A percentile compares a stretch with the other conserved stretches of the same genome.
Conservation (phyloP, 768 basidiomycete genomes). For the Psilocybe sp. region DNA sequence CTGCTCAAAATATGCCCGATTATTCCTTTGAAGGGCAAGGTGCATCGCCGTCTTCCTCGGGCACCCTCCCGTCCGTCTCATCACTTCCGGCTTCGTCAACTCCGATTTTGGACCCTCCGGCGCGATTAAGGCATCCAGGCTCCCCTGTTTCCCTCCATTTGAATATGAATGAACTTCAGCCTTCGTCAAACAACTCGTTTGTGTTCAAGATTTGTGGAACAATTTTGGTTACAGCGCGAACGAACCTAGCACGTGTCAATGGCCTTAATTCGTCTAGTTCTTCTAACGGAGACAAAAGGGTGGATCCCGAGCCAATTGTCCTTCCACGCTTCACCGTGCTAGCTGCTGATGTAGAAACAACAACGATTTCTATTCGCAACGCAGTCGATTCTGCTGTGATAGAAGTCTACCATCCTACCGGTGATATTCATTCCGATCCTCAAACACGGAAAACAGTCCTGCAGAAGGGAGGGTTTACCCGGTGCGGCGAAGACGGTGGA, state of each 20-base stretch:
- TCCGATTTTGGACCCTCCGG: conserved; percentile 20
- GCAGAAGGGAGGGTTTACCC: conserved; percentile 55
- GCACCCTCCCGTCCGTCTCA: conserved; percentile 45
- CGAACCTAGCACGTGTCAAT: conserved; percentile 24
- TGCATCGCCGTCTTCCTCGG: conserved; percentile 31
- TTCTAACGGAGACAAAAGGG: conserved; percentile 10
- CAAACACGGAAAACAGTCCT: conserved; percentile 64
- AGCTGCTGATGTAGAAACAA: conserved; percentile 61
- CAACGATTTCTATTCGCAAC: conserved; percentile 57
- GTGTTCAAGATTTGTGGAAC: conserved; percentile 66
- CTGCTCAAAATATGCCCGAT: conserved; percentile 58
- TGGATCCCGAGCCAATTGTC: conserved; percentile 44
- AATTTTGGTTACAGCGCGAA: conserved; percentile 54
- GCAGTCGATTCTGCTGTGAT: conserved; percentile 47
- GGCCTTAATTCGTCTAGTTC: conserved; percentile 14
- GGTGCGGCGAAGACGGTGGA: conserved; percentile 60
- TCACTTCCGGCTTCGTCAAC: conserved; percentile 42
- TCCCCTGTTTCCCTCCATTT: conserved; percentile 70
- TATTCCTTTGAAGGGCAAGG: conserved; percentile 70
- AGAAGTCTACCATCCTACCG: conserved; percentile 61
- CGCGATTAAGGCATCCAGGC: conserved; percentile 41
- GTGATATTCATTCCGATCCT: conserved; percentile 51
- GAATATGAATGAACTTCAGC: conserved; percentile 75
- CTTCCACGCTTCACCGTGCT: conserved; percentile 71
- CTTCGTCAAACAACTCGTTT: conserved; percentile 62